A percentile compares a stretch with the other conserved stretches of the same genome.
Conservation (phyloP, 257 asterid genomes). For the Nicotiana otophora region DNA sequence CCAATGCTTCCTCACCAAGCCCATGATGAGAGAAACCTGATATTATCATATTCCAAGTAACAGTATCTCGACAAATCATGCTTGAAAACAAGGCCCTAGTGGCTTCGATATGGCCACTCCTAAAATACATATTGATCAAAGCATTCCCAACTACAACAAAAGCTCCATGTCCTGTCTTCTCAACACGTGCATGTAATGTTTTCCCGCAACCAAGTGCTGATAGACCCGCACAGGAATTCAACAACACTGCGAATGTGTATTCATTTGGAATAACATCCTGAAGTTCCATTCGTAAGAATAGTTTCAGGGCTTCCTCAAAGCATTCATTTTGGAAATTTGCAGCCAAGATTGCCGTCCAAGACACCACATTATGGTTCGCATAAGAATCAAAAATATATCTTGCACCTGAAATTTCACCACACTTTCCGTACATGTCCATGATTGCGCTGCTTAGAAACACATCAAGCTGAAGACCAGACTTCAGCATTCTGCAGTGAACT, state of each 20-base stretch:
- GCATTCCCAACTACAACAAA: constrained; percentile 50
- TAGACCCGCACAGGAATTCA: constrained; percentile 67
- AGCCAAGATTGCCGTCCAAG: constrained; percentile 68
- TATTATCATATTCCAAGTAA: constrained; percentile 79
- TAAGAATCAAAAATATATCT: constrained; percentile 37
- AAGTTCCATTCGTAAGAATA: constrained; percentile 50
- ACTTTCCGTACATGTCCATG: constrained; percentile 82
- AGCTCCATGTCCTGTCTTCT: constrained; percentile 53
- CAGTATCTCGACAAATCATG: constrained; percentile 39
- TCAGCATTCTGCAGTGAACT: constrained; percentile 46
- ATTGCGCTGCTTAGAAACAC: constrained; percentile 50
- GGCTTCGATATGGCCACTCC: constrained; percentile 59
- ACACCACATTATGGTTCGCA: constrained; percentile 48
- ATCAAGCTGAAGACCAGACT: constrained; percentile 42
- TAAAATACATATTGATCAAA: constrained; percentile 65
- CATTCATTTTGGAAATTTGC: constrained; percentile 65
- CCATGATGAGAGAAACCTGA: constrained; percentile 71
- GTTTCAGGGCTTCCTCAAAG: constrained; percentile 70
- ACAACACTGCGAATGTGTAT: constrained; percentile 58
- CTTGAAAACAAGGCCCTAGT: constrained; percentile 38
- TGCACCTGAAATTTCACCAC: constrained; percentile 45
- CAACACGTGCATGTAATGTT: constrained; percentile 53
- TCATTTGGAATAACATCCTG: constrained; percentile 62
- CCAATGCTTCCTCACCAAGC: constrained; percentile 59
- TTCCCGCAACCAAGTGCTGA: constrained; percentile 66